These are phyloP conservation scores for Solanum hybrid DNA, from an alignment of 305 asterid species.

Conservation along the genomic window DNA sequence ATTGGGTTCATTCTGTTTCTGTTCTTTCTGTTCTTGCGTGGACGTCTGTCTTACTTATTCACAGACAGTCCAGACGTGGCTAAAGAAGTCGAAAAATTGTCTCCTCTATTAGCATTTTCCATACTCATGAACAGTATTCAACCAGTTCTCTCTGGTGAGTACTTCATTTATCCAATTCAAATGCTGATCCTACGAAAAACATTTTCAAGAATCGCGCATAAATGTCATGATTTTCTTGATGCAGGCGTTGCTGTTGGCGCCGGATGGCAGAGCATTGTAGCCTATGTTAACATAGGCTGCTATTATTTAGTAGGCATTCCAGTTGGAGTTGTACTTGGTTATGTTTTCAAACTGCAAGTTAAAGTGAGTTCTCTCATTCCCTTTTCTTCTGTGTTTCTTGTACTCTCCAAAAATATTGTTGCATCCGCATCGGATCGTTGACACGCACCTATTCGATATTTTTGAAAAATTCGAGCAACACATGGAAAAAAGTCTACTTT, in stretches of 20 bases:
- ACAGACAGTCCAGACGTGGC: constrained; percentile 34
- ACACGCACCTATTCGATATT: background rate
- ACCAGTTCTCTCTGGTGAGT: constrained; percentile 59
- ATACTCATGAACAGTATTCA: constrained; percentile 60
- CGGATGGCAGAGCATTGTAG: constrained; percentile 65
- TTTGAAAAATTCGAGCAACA: background rate
- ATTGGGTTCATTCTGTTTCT: constrained; percentile 34
- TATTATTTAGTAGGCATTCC: constrained; percentile 69
- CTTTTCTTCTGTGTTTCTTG: background rate
- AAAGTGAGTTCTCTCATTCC: constrained; percentile 25
- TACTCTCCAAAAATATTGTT: background rate
- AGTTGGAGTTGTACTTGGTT: constrained; percentile 54
- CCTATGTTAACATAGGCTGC: constrained; percentile 53
- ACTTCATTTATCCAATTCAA: background rate
- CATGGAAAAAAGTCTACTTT: background rate
- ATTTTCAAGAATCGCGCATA: background rate
- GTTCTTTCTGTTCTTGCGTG: constrained; percentile 45
- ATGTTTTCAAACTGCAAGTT: constrained; percentile 44
- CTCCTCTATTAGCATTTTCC: constrained; percentile 53
- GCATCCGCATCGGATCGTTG: background rate
- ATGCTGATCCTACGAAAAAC: background rate
- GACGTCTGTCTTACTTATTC: constrained; percentile 42
- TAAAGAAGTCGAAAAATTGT: constrained; percentile 34
- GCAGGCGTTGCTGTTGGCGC: constrained; percentile 68
- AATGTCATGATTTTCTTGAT: background rate